Evolutionary conservation across 2,329 filamentous ascomycete genomes (phyloP), one percentile per base, ranked within the genome.

Genomic region (Blastomyces percursus): DNA sequence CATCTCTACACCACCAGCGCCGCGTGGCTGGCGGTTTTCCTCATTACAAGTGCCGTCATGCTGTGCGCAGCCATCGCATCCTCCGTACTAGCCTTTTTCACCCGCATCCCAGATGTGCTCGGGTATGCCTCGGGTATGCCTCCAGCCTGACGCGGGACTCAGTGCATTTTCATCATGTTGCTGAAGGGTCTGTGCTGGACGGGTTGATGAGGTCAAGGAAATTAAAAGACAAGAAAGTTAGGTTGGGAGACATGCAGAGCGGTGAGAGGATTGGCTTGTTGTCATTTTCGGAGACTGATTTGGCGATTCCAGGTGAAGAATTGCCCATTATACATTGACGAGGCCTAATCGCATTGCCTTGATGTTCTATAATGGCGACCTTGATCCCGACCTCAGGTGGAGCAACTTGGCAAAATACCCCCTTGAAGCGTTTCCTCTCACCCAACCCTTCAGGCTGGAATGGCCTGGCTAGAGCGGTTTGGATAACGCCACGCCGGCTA

Each of bases 21-120:
- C 14, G 38, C 44, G 42, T 60, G 61, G 61, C 46, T 63, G 24
- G n/a, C 27, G 27, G 57, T 42, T 19, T 63, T 63, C 27, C 46
- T 60, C 4, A 9, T 40, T n/a, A 24, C 57, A 16, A 42, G 19
- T 32, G 19, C 59, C 21, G 57, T 50, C 32, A 59, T 63, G 56
- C n/a, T 63, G 14, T 38, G 35, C 19, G 61, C 61, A 5, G 61
- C 61, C 14, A 27, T 40, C 12, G 14, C 46, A 14, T 59, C 56
- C 21, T 44, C 44, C n/a, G 12, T 54, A 9, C 30, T 63, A 35
- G 32, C 56, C 3, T 57, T 55, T 27, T 51, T 32, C 35, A 56
- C 61, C 19, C n/a, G 8, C 8, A 62, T 52, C 42, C 58, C 44
- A 7, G 58, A 60, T 60, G 58, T 51, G 38, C n/a, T n/a, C n/a